These are phyloP conservation scores for Filobasidium wieringae DNA, from an alignment of 768 basidiomycete species.

Conservation along the genomic window DNA sequence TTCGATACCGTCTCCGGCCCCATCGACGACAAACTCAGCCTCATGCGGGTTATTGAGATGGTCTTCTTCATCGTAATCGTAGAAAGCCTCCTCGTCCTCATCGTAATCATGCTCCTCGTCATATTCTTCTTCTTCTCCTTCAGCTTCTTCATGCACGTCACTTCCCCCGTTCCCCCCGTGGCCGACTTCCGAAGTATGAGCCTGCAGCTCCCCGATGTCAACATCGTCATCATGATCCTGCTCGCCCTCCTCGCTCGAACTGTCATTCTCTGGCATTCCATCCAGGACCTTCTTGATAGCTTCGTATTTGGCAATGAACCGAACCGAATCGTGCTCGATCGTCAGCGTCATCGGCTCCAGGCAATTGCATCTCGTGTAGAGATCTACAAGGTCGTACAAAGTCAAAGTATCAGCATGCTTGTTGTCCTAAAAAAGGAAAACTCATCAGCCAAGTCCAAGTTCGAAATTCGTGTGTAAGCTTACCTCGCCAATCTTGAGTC, in stretches of 20 bases:
- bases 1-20: too few relatives aligned
- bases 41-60: neutral
- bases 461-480: neutral
- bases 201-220: slow-evolving; percentile 5
- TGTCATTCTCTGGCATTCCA: slow-evolving; percentile 1
- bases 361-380: neutral
- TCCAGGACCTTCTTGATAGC: neutral
- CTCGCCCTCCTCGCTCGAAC: slow-evolving; percentile 11
- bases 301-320: slow-evolving; percentile 5
- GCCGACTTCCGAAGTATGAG: neutral
- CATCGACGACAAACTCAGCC: neutral
- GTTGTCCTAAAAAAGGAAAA: slow-evolving; percentile 3
- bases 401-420: slow-evolving; percentile 3
- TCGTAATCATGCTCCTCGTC: slow-evolving; percentile 18
- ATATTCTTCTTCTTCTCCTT: slow-evolving; percentile 17
- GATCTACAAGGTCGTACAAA: slow-evolving; percentile 1
- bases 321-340: neutral
- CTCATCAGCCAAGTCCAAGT: neutral
- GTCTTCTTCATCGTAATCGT: neutral
- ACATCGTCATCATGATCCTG: neutral
- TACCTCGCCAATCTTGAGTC: slow-evolving; percentile 7
- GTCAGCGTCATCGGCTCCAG: neutral
- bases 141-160: neutral
- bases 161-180: slow-evolving; percentile 13
- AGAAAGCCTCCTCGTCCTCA: neutral